Evolutionary conservation across 2,329 filamentous ascomycete species (phyloP).

Genomic region (Neocatenulostroma microsporum): DNA sequence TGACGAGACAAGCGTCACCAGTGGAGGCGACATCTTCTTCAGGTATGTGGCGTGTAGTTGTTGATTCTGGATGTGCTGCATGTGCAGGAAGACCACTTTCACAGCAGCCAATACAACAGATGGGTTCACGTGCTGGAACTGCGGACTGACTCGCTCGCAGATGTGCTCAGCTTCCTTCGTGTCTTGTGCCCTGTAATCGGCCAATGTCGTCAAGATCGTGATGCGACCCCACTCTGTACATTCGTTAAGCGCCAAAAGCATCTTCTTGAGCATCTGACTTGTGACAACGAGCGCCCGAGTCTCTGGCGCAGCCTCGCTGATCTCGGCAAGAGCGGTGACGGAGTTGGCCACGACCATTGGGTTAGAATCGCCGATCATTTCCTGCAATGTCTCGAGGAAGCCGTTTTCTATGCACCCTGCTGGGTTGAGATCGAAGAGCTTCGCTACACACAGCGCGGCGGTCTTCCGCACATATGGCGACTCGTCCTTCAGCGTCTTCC

Average conservation of each 20-base stretch:
- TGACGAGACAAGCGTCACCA: conserved; percentile 92
- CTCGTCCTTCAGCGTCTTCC: conserved; percentile 94
- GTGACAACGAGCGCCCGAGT: conserved; percentile 80
- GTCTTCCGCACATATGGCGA: conserved; percentile 98
- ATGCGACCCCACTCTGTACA: conserved; percentile 98
- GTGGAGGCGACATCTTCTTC: conserved; percentile 96
- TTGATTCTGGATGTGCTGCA: conserved; percentile 65
- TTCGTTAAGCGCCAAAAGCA: conserved; percentile 92
- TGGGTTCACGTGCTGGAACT: conserved; percentile 97
- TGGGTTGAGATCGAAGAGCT: conserved; percentile 92
- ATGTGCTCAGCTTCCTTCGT: conserved; percentile 97
- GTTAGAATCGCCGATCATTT: conserved; percentile 94
- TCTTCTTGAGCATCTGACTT: conserved; percentile 78
- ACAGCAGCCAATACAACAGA: conserved; percentile 96
- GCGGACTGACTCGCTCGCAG: conserved; percentile 88
- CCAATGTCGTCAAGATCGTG: conserved; percentile 81
- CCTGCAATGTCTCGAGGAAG: conserved; percentile 86
- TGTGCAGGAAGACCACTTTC: conserved; percentile 95
- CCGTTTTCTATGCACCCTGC: conserved; percentile 92
- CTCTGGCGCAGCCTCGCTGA: conserved; percentile 81
- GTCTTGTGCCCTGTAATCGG: conserved; percentile 79
- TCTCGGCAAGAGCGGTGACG: conserved; percentile 87
- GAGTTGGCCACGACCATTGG: conserved; percentile 99
- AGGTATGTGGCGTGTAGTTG: conserved; percentile 78
- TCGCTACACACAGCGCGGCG: conserved; percentile 93